A percentile compares a stretch with the other conserved stretches of the same genome.
phyloP scores from a whole-genome alignment of 345 rosid species.

The Populus deltoides region DNA sequence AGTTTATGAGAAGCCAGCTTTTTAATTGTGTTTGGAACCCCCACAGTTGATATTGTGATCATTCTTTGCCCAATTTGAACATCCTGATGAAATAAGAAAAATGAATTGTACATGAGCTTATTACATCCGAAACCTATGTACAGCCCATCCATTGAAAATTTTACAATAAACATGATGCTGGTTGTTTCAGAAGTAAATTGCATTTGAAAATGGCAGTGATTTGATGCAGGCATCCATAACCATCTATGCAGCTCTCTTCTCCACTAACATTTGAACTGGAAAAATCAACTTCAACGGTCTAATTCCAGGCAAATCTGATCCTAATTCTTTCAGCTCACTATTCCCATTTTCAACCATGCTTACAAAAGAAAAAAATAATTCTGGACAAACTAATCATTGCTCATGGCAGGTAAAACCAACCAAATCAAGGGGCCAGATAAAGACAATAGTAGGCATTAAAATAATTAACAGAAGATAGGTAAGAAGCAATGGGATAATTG shows the following conservation, averaged over 20 bases:
- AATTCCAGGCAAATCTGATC: not conserved
- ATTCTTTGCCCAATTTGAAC: constrained; percentile 95
- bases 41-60: constrained; percentile 95
- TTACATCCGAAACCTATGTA: constrained; percentile 1
- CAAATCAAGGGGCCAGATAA: not conserved
- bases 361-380: not conserved
- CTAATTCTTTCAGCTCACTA: not conserved
- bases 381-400: no score
- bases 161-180: not conserved
- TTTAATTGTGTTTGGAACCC: constrained; percentile 93
- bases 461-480: constrained; percentile 4
- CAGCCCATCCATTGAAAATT: not conserved
- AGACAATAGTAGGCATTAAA: not conserved
- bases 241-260: not conserved
- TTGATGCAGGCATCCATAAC: not conserved
- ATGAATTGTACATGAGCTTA: constrained; percentile 3
- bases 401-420: not conserved
- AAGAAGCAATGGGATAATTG: not conserved
- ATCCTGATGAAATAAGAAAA: constrained; percentile 46
- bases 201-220: not conserved
- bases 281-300: not conserved
- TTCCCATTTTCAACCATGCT: not conserved
- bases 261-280: not conserved
- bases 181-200: not conserved
- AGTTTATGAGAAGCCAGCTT: constrained; percentile 89